Conservation (phyloP, 768 basidiomycete genomes). For the Leccinum truebloodii region DNA sequence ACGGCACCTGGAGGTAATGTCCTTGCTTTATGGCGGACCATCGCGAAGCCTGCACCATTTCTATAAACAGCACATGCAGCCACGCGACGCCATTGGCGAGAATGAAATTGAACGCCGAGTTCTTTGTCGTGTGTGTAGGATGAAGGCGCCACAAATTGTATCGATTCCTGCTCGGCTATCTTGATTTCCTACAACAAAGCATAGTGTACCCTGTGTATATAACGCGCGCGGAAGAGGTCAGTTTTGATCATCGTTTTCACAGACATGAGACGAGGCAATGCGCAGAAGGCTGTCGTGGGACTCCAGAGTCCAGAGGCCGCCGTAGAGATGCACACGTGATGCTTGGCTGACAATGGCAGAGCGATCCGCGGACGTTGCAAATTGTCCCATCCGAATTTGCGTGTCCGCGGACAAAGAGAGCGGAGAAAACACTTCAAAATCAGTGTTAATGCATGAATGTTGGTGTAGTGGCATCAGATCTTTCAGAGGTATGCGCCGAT, state of each 20-base stretch:
- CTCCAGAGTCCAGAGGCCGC: background rate
- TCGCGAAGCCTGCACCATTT: background rate
- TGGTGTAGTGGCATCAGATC: background rate
- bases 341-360: background rate
- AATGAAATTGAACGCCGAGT: background rate
- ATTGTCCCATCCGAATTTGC: background rate
- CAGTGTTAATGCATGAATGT: background rate
- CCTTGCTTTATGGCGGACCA: background rate
- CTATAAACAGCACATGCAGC: background rate
- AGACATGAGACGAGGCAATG: background rate
- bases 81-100: background rate
- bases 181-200: background rate
- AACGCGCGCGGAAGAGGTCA: background rate
- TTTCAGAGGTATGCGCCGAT: too few relatives aligned
- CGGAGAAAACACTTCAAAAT: background rate
- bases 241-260: background rate
- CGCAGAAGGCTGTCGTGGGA: background rate
- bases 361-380: background rate
- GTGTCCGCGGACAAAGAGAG: background rate
- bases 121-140: background rate
- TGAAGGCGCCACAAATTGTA: background rate
- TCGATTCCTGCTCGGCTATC: background rate
- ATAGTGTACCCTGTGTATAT: background rate
- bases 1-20: too few relatives aligned
- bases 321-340: background rate